Evolutionary conservation across 768 basidiomycete species (phyloP), one percentile per base, ranked within the genome.

Genomic region (Thelephora ganbajun): DNA sequence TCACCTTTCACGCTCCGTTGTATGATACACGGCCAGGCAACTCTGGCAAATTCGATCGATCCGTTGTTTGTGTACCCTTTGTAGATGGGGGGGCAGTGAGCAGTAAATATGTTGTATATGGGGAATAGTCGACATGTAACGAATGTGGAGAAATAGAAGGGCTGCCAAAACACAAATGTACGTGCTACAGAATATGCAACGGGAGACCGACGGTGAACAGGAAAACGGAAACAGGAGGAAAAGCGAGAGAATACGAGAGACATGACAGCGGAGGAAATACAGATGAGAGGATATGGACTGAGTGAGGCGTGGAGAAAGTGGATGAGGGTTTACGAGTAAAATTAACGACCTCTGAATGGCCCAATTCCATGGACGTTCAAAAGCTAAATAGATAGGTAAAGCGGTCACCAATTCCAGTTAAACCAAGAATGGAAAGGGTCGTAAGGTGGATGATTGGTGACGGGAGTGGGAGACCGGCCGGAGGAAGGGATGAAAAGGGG

Each of bases 211-310:
- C 22, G 39, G 14, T 7, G 39, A 41, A 22, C 22, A 14, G 14
- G 39, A 16, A 22, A 47, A 26, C 36, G 50, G 42, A 53, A 19
- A 30, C 47, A 39, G 13, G 46, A 16, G 18, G n/a, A 44, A 13
- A 34, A n/a, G n/a, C n/a, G n/a, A n/a, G n/a, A n/a, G n/a, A n/a
- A n/a, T 42, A 19, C 5, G 50, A 35, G 26, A 30, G 26, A 41
- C 22, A 14, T 22, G 22, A 14, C 37, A 30, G 37, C 7, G 19
- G 23, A 16, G 35, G 33, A 37, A 26, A 33, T 34, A 35, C n/a
- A 41, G 37, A 35, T 46, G 19, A 35, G 18, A 34, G 35, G 7
- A 22, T 11, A 22, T 18, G 35, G 26, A 12, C 6, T 9, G 46
- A 18, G 22, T 18, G 30, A 39, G 9, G 39, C 5, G 33, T 14